A percentile compares a stretch with the other conserved stretches of the same genome.
Evolutionary conservation across 495 filamentous ascomycete species (phyloP).

Genomic region (Opeltia flavorubescens): DNA sequence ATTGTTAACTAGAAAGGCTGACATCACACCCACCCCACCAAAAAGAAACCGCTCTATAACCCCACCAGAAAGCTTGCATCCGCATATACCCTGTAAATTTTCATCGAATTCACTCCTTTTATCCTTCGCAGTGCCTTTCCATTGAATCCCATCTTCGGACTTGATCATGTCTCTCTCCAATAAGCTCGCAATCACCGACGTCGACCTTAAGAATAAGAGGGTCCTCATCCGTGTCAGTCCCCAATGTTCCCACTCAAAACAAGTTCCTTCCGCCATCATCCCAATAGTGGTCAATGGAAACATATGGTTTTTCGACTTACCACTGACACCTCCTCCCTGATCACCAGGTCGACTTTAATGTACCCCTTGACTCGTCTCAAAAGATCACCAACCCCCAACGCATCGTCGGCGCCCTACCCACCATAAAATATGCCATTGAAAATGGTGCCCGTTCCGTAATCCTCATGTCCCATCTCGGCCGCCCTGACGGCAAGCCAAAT

Average conservation of each 20-base stretch:
- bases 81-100: neutral
- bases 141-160: no score
- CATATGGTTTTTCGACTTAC: no score
- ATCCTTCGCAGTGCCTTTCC: neutral
- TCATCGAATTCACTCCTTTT: neutral
- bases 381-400: constrained; percentile 97
- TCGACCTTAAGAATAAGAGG: constrained; percentile 94
- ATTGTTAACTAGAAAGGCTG: neutral
- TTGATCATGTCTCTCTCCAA: constrained; percentile 86
- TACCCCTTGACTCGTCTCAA: constrained; percentile 78
- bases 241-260: neutral
- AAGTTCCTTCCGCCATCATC: neutral
- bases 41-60: neutral
- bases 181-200: constrained; percentile 92
- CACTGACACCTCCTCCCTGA: neutral
- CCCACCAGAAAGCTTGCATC: no score
- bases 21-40: neutral
- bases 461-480: constrained; percentile 97
- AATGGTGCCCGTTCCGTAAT: constrained; percentile 88
- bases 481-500: constrained; percentile 79
- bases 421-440: constrained; percentile 95
- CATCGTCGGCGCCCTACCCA: constrained; percentile 92
- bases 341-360: constrained; percentile 94
- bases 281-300: neutral
- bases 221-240: constrained; percentile 81